Conservation (phyloP, 2,329 filamentous ascomycete genomes). For the Emericellopsis atlantica region DNA sequence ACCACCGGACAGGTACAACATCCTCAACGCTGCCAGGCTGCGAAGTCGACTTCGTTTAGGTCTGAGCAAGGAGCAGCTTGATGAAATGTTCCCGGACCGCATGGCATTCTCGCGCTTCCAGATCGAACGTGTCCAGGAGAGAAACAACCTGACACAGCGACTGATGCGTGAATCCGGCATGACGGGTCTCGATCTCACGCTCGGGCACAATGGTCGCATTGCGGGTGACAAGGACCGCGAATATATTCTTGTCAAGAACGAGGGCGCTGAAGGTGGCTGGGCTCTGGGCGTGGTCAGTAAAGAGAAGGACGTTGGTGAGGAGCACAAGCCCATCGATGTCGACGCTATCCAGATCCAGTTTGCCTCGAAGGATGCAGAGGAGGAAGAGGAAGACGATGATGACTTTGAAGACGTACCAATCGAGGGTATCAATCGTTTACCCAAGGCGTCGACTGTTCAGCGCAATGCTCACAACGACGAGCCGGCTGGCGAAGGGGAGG, state of each 20-base stretch:
- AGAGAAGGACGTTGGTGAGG: constrained; percentile 65
- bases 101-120: constrained; percentile 97
- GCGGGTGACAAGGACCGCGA: constrained; percentile 82
- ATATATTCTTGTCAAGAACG: constrained; percentile 93
- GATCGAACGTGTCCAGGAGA: constrained; percentile 83
- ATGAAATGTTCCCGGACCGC: constrained; percentile 91
- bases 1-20: constrained; percentile 87
- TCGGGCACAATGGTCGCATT: constrained; percentile 53
- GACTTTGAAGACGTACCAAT: constrained; percentile 90
- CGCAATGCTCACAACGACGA: constrained; percentile 4
- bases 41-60: constrained; percentile 89
- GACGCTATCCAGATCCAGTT: constrained; percentile 52
- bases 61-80: constrained; percentile 88
- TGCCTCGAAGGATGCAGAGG: constrained; percentile 43
- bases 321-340: constrained; percentile 84
- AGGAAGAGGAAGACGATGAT: constrained; percentile 58
- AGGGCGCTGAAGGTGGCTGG: constrained; percentile 90
- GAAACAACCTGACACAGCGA: constrained; percentile 88
- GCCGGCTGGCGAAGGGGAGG: constrained; percentile 23
- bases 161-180: constrained; percentile 92
- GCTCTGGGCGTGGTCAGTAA: constrained; percentile 86
- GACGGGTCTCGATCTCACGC: constrained; percentile 61
- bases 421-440: constrained; percentile 74
- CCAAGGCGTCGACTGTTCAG: constrained; percentile 30
- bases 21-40: constrained; percentile 83